Conservation (phyloP, 305 asterid species). For the Stenogyne calaminthoides region DNA sequence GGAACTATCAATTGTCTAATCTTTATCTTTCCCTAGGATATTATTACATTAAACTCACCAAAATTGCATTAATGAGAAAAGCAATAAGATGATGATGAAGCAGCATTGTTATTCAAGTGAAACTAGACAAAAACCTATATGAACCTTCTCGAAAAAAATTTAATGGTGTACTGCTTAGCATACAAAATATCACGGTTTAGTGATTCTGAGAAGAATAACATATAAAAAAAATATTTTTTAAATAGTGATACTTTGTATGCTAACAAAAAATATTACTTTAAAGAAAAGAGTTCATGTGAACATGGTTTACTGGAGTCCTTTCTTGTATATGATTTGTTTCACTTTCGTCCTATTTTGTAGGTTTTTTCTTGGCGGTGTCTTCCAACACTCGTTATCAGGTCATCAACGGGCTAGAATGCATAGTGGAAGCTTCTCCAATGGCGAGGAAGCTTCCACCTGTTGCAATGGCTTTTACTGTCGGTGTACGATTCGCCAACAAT, state of each 20-base stretch:
- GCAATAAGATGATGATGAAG: not conserved
- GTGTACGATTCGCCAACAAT: constrained; percentile 83
- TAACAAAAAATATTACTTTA: no score
- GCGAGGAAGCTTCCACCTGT: constrained; percentile 71
- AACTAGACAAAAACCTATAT: not conserved
- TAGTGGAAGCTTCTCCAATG: constrained; percentile 79
- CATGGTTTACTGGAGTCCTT: not conserved
- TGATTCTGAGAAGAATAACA: no score
- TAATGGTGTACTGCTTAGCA: no score
- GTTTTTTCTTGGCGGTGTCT: constrained; percentile 86
- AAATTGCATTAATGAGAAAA: constrained; percentile 7
- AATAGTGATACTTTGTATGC: no score
- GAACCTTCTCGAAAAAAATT: no score
- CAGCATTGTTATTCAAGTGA: not conserved
- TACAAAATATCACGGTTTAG: no score
- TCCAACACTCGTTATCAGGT: constrained; percentile 94
- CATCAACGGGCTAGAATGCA: constrained; percentile 80
- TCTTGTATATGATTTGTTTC: not conserved
- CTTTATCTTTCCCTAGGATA: not conserved
- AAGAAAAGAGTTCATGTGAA: no score
- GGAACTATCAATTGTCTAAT: not conserved
- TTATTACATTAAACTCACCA: not conserved
- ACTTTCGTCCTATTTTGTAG: constrained; percentile 43
- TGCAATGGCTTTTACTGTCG: constrained; percentile 89
- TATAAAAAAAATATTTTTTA: no score